phyloP scores from a whole-genome alignment of 495 filamentous ascomycete species.

The Hypoxylon perforatum region DNA sequence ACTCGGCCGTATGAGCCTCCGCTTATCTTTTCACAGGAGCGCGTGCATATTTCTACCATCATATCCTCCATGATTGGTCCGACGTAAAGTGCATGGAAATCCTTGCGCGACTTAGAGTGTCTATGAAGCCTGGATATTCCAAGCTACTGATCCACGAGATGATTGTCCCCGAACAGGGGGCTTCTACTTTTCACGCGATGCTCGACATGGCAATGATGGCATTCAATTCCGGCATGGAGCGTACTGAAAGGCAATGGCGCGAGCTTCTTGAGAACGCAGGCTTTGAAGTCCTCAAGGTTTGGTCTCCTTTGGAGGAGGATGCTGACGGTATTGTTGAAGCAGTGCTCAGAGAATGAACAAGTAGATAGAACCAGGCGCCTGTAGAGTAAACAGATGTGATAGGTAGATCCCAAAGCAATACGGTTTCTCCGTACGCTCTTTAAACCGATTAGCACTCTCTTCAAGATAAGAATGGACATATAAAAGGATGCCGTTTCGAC shows the following conservation, averaged over 20 bases:
- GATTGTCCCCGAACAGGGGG: conserved; percentile 54
- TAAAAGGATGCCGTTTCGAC: too few species aligned
- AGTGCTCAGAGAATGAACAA: conserved; percentile 14
- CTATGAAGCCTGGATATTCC: conserved; percentile 59
- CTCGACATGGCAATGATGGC: conserved; percentile 46
- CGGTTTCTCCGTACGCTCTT: too few species aligned
- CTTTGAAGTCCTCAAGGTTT: conserved; percentile 50
- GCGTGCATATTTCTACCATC: conserved; percentile 59
- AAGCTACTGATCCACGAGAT: conserved; percentile 61
- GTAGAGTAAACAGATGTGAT: too few species aligned
- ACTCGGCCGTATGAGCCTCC: too few species aligned
- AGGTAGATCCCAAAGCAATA: too few species aligned
- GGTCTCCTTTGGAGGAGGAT: conserved; percentile 42
- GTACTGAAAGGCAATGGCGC: conserved; percentile 42
- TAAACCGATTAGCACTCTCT: too few species aligned
- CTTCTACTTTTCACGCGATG: conserved; percentile 13
- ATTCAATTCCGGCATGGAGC: conserved; percentile 39
- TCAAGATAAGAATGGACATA: too few species aligned
- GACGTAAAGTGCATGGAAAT: conserved; percentile 51
- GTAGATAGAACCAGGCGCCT: too few species aligned
- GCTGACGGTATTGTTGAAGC: conserved; percentile 50
- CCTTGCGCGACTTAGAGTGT: conserved; percentile 45
- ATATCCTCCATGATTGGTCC: conserved; percentile 63
- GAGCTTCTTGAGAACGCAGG: conserved; percentile 37
- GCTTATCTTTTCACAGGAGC: conserved; percentile 50